Evolutionary conservation across 768 basidiomycete species (phyloP).

Genomic region (Boletus sensibilis): DNA sequence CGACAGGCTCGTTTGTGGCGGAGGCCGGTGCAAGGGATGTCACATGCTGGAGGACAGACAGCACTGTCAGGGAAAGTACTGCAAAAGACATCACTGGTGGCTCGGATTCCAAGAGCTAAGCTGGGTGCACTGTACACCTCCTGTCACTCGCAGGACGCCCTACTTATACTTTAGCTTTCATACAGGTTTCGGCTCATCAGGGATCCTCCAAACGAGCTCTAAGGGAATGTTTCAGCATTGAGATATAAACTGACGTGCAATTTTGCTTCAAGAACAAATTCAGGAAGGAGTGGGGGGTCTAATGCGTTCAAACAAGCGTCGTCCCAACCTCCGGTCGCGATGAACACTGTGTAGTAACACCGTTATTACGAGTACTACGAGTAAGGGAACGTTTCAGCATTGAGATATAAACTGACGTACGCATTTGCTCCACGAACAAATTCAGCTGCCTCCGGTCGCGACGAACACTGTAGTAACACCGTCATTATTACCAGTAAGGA

Average conservation of each 20-base stretch:
- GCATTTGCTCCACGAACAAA: conserved; percentile 42
- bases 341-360: conserved; percentile 34
- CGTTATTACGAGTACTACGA: conserved; percentile 37
- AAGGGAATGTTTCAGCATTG: background rate
- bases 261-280: background rate
- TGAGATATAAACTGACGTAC: conserved; percentile 23
- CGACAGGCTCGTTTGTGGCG: conserved; percentile 29
- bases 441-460: conserved; percentile 26
- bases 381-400: background rate
- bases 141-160: background rate
- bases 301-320: background rate
- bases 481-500: background rate
- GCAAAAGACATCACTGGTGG: background rate
- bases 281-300: background rate
- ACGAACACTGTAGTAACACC: background rate
- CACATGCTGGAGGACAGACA: background rate
- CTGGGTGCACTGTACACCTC: background rate
- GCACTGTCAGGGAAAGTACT: background rate
- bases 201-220: background rate
- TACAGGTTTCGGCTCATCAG: background rate
- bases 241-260: conserved; percentile 21
- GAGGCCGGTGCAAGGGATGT: background rate
- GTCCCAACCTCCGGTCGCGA: background rate
- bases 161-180: background rate
- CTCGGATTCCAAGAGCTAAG: no score